Evolutionary conservation across 2,329 filamentous ascomycete species (phyloP).

Genomic region (Trichoderma sp.): DNA sequence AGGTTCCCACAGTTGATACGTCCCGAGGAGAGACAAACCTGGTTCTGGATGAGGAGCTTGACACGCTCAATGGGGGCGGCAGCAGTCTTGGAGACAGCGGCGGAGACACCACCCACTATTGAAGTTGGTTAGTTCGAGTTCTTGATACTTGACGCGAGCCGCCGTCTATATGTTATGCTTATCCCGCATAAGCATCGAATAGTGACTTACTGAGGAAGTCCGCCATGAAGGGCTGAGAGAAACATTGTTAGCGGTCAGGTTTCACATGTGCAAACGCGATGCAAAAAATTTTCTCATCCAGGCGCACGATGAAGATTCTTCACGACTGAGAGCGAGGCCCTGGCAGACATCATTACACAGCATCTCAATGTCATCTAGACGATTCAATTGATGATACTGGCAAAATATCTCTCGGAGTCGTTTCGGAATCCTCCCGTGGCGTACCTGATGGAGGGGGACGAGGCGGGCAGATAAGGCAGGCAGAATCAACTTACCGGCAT

Average conservation of each 20-base stretch:
- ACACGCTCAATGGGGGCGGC: conserved; percentile 99
- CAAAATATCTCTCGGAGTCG: conserved; percentile 8
- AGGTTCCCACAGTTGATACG: neutral
- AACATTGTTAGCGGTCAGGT: conserved; percentile 25
- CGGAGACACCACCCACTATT: conserved; percentile 98
- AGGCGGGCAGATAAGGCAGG: conserved; percentile 31
- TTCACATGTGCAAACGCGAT: conserved; percentile 5
- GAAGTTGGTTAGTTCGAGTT: conserved; percentile 27
- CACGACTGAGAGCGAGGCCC: neutral
- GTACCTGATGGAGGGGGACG: conserved; percentile 25
- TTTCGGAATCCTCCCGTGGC: conserved; percentile 9
- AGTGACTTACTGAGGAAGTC: conserved; percentile 94
- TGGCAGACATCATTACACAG: neutral
- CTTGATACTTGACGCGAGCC: conserved; percentile 16
- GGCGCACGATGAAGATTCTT: neutral
- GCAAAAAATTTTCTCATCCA: conserved; percentile 17
- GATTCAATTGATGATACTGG: conserved; percentile 27
- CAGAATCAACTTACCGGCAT: conserved; percentile 60
- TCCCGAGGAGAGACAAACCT: conserved; percentile 65
- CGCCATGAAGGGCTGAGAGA: conserved; percentile 80
- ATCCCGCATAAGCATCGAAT: conserved; percentile 17
- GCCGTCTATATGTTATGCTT: neutral
- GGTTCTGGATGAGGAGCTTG: conserved; percentile 99
- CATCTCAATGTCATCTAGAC: neutral
- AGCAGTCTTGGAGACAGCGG: conserved; percentile 99